Conservation (phyloP, 108 stramenopile species). For the Heterococcus sp. region DNA sequence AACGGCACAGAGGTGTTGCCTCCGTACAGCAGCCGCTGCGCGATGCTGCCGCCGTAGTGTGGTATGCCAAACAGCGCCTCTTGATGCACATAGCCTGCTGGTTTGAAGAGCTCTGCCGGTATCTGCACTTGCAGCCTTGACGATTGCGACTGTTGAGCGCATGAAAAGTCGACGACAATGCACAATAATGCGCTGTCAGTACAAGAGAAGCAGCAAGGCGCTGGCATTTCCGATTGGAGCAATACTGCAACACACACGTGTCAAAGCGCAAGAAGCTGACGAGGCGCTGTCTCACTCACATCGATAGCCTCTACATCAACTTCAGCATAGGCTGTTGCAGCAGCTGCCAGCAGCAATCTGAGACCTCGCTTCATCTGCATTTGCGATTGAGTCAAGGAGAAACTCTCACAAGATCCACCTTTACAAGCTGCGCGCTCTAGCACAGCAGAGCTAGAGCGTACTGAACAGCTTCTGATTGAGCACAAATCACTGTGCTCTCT, state of each 20-base stretch:
- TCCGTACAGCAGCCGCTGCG: constrained; percentile 51
- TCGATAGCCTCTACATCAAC: neutral
- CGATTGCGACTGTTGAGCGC: neutral
- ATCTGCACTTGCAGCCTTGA: constrained; percentile 39
- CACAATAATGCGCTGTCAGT: neutral
- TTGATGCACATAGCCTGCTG: constrained; percentile 78
- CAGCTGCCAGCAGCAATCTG: neutral
- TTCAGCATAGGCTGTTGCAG: neutral
- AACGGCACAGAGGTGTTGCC: constrained; percentile 6
- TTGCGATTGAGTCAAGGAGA: neutral
- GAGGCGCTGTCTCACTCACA: neutral
- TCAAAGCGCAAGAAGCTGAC: no score
- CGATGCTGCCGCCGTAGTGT: constrained; percentile 80
- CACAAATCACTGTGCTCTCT: no score
- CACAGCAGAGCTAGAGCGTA: no score
- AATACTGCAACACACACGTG: no score
- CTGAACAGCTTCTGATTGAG: no score
- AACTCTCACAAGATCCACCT: no score
- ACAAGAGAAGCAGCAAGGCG: neutral
- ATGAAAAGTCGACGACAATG: neutral
- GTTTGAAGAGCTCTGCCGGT: neutral
- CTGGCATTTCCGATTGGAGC: no score
- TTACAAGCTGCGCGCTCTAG: no score
- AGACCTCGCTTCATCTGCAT: neutral
- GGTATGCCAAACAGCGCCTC: constrained; percentile 87